Percentiles rank a stretch among this genome's conserved stretches.
These are phyloP conservation scores for Cladosporium cucumerinum DNA, from an alignment of 2,329 filamentous ascomycete genomes.

Conservation along the genomic window DNA sequence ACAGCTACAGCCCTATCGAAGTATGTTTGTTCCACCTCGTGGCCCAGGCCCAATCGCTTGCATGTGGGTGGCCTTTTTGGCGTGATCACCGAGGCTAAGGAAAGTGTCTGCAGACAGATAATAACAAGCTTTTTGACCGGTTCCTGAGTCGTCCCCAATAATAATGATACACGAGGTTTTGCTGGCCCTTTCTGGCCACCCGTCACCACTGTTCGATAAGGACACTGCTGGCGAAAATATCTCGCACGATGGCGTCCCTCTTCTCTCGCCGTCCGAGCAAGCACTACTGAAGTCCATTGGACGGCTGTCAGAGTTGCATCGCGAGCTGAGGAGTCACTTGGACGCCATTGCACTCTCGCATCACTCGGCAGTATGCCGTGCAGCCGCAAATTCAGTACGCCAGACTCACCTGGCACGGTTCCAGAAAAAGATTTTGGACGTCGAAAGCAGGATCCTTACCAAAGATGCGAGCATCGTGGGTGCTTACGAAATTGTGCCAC, in stretches of 20 bases:
- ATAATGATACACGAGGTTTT: slow-evolving; percentile 97
- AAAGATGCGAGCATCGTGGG: slow-evolving; percentile 78
- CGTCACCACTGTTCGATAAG: slow-evolving; percentile 76
- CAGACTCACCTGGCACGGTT: slow-evolving; percentile 75
- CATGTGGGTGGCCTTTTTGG: not conserved
- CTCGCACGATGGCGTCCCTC: slow-evolving; percentile 43
- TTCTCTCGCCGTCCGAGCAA: slow-evolving; percentile 71
- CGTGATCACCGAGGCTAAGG: not conserved
- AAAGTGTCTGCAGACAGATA: not conserved
- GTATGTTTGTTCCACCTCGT: not conserved
- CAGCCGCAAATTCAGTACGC: slow-evolving; percentile 74
- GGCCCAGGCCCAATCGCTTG: not conserved
- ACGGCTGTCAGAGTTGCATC: slow-evolving; percentile 74
- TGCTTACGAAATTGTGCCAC: slow-evolving; percentile 86
- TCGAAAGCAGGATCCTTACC: slow-evolving; percentile 73
- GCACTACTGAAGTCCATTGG: slow-evolving; percentile 75
- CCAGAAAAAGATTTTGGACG: slow-evolving; percentile 76
- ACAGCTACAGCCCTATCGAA: not conserved
- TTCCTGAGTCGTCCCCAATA: slow-evolving; percentile 12
- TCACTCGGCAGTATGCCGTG: slow-evolving; percentile 78
- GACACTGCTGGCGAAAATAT: slow-evolving; percentile 34
- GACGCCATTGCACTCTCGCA: slow-evolving; percentile 67
- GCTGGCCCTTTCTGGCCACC: slow-evolving; percentile 90
- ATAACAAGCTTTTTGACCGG: not conserved
- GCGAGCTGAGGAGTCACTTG: slow-evolving; percentile 65